Conservation (phyloP, 805 yeast species). For the Teunomyces gatunensis region DNA sequence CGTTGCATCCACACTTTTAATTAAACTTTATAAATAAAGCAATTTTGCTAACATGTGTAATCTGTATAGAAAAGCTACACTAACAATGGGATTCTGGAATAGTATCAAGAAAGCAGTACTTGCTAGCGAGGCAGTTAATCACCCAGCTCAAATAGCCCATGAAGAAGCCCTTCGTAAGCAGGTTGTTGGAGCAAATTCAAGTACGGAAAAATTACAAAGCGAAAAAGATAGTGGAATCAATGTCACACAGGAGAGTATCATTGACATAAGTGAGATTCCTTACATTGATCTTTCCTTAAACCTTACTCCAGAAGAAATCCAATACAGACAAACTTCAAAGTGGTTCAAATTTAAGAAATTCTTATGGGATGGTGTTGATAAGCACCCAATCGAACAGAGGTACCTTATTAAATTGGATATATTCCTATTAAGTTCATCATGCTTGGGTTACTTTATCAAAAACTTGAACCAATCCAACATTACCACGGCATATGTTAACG, state of each 20-base stretch:
- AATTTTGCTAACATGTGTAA: neutral
- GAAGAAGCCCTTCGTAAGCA: neutral
- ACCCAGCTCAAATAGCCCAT: neutral
- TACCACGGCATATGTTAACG: constrained; percentile 46
- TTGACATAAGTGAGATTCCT: constrained; percentile 9
- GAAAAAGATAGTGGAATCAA: neutral
- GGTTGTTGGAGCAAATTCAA: neutral
- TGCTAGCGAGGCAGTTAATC: neutral
- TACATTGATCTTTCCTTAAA: constrained; percentile 20
- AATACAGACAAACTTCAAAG: constrained; percentile 16
- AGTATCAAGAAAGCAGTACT: neutral
- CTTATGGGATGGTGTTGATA: constrained; percentile 38
- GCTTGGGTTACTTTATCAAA: constrained; percentile 51
- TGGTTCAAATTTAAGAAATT: constrained; percentile 23
- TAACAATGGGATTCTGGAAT: neutral
- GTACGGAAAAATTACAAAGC: neutral
- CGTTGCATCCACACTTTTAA: neutral
- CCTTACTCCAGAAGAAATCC: constrained; percentile 18
- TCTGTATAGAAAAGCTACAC: neutral
- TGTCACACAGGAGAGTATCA: neutral
- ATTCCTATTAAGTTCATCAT: constrained; percentile 36
- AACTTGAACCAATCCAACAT: constrained; percentile 42
- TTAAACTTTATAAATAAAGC: neutral
- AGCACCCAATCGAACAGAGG: constrained; percentile 34
- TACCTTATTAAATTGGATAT: constrained; percentile 34